Base-by-base conservation (phyloP, 176 grass and related monocot species). In the Phoenix dactylifera region DNA sequence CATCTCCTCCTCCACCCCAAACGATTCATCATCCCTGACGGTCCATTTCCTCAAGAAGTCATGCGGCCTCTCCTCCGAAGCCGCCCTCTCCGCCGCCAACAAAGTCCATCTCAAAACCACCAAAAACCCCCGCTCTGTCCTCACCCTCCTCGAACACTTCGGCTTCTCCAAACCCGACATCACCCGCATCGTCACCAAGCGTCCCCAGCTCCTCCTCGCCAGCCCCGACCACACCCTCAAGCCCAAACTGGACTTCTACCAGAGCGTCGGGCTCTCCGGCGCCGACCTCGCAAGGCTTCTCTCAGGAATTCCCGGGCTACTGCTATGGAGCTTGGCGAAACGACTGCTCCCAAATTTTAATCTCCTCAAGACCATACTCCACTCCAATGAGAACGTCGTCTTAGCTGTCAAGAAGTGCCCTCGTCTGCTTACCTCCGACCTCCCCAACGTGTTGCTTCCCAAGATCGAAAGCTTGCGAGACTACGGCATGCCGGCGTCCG, bases 141-240 rank as follows among this genome's bases (percentile, higher is more conserved):
- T 79, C 53, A 26, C 15, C 54, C 76, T 74, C 20, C 30, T 70
- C 32, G 10, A 18, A 16, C 57, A 60, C 35, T 7, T 85, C 29
- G 60, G 80, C 29, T 95, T 95, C 75, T 88, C 73, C 19, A 54
- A 55, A 32, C 22, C 29, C 2, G 71, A 88, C 56, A 63, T 95
- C 20, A 75, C 53, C 19, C 26, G 52, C 52, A 18, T 80, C 19
- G 3, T 79, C 19, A 4, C 25, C 25, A 56, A 76, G 55, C 29
- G 57, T 44, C 72, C 67, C 53, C 19, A 5, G 18, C 55, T 73
- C 54, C 28, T 74, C 59, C 0, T 69, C n/a, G 24, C 69, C 9
- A 5, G 17, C 52, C 67, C 67, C 52, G 24, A 52, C 23, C 4
- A 3, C 9, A 79, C 35, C 23, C 70, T 79, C 35, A 30, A 17